Evolutionary conservation across 305 asterid species (phyloP).

Genomic region (Rubia peregrina): DNA sequence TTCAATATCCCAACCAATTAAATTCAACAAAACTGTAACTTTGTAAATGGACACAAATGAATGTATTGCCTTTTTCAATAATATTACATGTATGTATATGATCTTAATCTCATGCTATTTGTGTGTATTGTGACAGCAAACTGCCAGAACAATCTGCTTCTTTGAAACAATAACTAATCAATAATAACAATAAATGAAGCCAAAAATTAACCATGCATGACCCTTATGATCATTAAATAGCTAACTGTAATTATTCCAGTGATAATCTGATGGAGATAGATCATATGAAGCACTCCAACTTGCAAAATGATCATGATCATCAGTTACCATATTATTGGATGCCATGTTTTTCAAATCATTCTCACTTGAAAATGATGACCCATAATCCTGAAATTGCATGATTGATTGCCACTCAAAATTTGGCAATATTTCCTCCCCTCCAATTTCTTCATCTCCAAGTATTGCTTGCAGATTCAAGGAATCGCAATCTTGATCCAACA

Average conservation of each 20-base stretch:
- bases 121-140: conserved; percentile 32
- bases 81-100: background rate
- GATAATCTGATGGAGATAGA: conserved; percentile 41
- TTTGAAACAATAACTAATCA: background rate
- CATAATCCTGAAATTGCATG: conserved; percentile 52
- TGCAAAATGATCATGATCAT: conserved; percentile 7
- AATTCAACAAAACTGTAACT: background rate
- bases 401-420: conserved; percentile 29
- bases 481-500: conserved; percentile 21
- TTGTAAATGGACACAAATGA: background rate
- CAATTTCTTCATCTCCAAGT: conserved; percentile 25
- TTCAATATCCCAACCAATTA: background rate
- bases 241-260: conserved; percentile 19
- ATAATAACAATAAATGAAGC: background rate
- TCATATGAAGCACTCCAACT: conserved; percentile 53
- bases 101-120: background rate
- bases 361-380: conserved; percentile 32
- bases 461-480: conserved; percentile 35
- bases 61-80: no score
- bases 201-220: background rate
- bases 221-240: background rate
- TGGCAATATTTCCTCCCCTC: conserved; percentile 11
- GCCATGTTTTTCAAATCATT: conserved; percentile 31
- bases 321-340: conserved; percentile 16
- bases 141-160: conserved; percentile 24